These are phyloP conservation scores for Simplicillium sp. DNA, from an alignment of 2,329 filamentous ascomycete species.

Conservation along the genomic window DNA sequence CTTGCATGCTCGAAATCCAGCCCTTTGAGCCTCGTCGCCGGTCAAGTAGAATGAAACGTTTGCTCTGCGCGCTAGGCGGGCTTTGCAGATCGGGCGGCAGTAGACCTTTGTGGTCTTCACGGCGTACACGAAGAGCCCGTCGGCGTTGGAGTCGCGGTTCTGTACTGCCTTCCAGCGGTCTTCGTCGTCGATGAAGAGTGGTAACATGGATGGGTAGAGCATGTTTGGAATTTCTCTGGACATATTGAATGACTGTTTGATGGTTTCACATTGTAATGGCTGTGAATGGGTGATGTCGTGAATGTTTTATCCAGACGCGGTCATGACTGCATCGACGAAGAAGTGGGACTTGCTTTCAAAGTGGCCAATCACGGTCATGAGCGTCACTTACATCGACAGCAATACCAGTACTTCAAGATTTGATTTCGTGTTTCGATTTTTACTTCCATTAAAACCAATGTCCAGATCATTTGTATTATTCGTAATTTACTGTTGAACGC, in stretches of 20 bases:
- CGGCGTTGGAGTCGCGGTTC: conserved; percentile 22
- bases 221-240: not conserved
- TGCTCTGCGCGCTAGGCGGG: conserved; percentile 48
- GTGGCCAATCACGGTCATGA: conserved; percentile 15
- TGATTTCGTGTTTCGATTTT: too few relatives aligned
- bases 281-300: too few relatives aligned
- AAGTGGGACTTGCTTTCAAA: conserved; percentile 18
- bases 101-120: conserved; percentile 39
- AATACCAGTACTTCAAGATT: not conserved
- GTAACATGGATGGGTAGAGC: not conserved
- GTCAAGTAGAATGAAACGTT: conserved; percentile 48
- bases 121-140: conserved; percentile 31
- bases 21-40: conserved; percentile 30
- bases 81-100: conserved; percentile 52
- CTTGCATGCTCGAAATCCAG: conserved; percentile 48
- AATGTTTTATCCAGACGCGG: not conserved
- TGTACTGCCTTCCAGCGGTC: conserved; percentile 26
- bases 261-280: too few relatives aligned
- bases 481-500: too few relatives aligned
- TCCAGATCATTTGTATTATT: too few relatives aligned
- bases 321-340: not conserved
- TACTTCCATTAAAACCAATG: too few relatives aligned
- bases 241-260: not conserved
- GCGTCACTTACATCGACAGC: not conserved
- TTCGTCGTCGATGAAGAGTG: conserved; percentile 18